phyloP scores from a whole-genome alignment of 140 eudicot species.

The Oenanthe javanica region DNA sequence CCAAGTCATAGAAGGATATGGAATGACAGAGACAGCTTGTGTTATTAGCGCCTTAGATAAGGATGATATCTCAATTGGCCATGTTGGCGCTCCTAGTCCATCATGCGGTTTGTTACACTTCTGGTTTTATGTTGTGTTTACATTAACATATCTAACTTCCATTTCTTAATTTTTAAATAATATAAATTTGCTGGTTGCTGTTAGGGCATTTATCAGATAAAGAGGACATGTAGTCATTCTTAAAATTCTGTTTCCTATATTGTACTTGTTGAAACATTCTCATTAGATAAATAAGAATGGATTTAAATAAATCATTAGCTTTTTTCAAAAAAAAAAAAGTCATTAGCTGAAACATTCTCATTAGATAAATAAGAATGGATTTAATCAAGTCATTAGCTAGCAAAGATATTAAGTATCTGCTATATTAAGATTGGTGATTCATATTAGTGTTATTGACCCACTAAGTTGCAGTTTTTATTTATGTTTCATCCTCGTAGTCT shows the following conservation, averaged over 20 bases:
- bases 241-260: neutral
- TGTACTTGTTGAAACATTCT: neutral
- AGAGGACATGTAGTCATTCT: neutral
- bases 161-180: neutral
- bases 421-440: neutral
- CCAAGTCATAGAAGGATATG: conserved; percentile 69
- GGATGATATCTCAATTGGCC: conserved; percentile 56
- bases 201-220: neutral
- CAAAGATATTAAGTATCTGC: neutral
- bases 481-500: neutral
- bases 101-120: conserved; percentile 48
- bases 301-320: neutral
- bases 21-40: conserved; percentile 89
- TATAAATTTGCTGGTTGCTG: neutral
- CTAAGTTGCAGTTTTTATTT: neutral
- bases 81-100: conserved; percentile 80
- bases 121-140: neutral
- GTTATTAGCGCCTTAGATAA: conserved; percentile 52
- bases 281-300: neutral
- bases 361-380: neutral
- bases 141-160: neutral
- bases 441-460: neutral
- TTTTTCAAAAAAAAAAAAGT: no score
- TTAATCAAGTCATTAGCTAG: neutral
- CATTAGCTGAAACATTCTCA: neutral